Percentiles rank a stretch among this genome's conserved stretches.
These are phyloP conservation scores for Ceratocystis eucalypticola DNA, from an alignment of 2,329 filamentous ascomycete species.

Conservation along the genomic window DNA sequence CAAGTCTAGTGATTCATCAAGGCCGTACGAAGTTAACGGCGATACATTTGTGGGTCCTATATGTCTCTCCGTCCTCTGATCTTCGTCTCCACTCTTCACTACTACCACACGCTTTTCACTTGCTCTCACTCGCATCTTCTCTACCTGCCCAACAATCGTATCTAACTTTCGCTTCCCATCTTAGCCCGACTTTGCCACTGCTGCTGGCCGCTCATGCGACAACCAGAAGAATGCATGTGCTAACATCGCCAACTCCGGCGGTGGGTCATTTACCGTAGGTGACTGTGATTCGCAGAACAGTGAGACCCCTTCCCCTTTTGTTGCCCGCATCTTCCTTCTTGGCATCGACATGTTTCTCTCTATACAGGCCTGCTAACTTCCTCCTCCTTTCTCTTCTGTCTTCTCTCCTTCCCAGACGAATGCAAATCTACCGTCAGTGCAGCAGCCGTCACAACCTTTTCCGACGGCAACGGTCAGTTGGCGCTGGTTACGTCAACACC, in stretches of 20 bases:
- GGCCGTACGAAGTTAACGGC: constrained; percentile 33
- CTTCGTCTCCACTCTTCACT: constrained; percentile 9
- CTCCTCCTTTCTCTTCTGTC: not conserved
- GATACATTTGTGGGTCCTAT: constrained; percentile 32
- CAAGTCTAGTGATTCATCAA: constrained; percentile 28
- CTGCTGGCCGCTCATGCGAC: constrained; percentile 34
- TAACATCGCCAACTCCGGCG: constrained; percentile 29
- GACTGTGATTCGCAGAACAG: constrained; percentile 36
- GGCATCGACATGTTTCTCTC: not conserved
- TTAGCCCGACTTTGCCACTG: constrained; percentile 32
- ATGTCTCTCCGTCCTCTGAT: not conserved
- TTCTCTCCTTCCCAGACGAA: constrained; percentile 24
- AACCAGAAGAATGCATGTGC: constrained; percentile 37
- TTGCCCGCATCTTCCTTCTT: not conserved
- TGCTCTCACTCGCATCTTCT: not conserved
- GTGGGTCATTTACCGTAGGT: constrained; percentile 27
- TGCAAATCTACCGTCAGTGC: constrained; percentile 27
- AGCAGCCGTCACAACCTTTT: constrained; percentile 21
- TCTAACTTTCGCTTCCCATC: not conserved
- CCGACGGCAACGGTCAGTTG: constrained; percentile 14
- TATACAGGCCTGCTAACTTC: not conserved
- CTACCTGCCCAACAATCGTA: not conserved
- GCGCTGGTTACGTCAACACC: constrained; percentile 30
- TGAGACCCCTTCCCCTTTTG: constrained; percentile 23
- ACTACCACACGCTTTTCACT: not conserved